These are phyloP conservation scores for Hyaloperonospora brassicae DNA, from an alignment of 352 stramenopile species.

Conservation along the genomic window DNA sequence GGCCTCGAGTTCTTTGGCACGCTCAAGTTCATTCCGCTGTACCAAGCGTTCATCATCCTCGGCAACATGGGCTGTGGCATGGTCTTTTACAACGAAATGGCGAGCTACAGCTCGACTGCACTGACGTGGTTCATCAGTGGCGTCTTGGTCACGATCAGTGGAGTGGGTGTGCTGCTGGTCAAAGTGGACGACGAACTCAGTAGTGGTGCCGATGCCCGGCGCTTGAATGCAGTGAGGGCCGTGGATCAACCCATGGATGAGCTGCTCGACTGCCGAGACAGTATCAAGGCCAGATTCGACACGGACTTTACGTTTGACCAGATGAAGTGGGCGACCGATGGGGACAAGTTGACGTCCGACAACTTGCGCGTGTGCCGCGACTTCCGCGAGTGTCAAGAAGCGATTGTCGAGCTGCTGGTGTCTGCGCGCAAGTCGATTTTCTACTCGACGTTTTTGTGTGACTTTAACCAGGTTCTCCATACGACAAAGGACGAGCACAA, in stretches of 20 bases:
- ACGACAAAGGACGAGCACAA: conserved; percentile 20
- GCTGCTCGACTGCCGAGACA: conserved; percentile 18
- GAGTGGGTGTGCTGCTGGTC: conserved; percentile 51
- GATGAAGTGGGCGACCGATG: conserved; percentile 45
- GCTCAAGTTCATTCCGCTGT: conserved; percentile 75
- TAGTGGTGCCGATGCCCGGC: conserved; percentile 6
- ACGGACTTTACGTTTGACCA: conserved; percentile 53
- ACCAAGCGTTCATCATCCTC: conserved; percentile 78
- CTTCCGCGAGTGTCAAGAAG: conserved; percentile 56
- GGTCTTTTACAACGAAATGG: conserved; percentile 79
- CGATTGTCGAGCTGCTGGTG: conserved; percentile 48
- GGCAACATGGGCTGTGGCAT: conserved; percentile 68
- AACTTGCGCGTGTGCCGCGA: conserved; percentile 38
- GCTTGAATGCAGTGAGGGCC: conserved; percentile 15
- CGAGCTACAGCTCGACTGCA: conserved; percentile 35
- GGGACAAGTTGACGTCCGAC: conserved; percentile 12
- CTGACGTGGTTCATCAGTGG: conserved; percentile 44
- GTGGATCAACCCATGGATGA: conserved; percentile 23
- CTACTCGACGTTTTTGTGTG: conserved; percentile 78
- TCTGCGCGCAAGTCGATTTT: conserved; percentile 53
- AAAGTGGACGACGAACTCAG: conserved; percentile 36
- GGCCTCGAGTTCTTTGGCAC: conserved; percentile 70
- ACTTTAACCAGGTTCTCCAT: conserved; percentile 55
- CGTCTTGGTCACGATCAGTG: conserved; percentile 48
- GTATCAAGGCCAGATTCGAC: conserved; percentile 16